phyloP scores from a whole-genome alignment of 2,329 filamentous ascomycete species.

The Immersiporthe knoxdaviesiana region DNA sequence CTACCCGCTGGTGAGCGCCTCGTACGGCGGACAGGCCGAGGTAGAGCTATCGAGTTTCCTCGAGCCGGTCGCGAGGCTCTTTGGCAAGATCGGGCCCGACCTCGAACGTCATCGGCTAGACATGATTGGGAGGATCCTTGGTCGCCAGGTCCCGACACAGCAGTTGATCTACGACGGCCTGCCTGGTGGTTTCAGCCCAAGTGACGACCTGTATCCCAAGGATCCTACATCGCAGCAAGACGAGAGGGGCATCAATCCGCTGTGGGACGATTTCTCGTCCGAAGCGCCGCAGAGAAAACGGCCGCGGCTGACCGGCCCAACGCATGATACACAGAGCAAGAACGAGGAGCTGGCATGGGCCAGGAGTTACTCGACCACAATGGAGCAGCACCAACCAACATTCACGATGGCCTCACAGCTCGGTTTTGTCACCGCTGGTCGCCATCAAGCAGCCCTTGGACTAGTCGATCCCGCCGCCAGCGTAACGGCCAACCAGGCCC shows the following conservation, averaged over 20 bases:
- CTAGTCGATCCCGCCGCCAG: constrained; percentile 38
- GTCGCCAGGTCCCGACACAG: constrained; percentile 61
- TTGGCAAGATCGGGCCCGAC: constrained; percentile 68
- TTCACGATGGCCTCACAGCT: constrained; percentile 63
- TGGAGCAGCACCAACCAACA: constrained; percentile 57
- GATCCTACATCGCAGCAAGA: constrained; percentile 51
- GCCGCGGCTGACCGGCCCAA: constrained; percentile 36
- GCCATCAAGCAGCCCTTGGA: constrained; percentile 51
- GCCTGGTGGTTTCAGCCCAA: constrained; percentile 56
- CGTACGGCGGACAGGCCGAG: constrained; percentile 54
- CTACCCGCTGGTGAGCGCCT: constrained; percentile 70
- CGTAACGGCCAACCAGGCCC: constrained; percentile 29
- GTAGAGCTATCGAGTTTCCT: constrained; percentile 76
- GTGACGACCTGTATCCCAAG: constrained; percentile 71
- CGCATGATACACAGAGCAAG: constrained; percentile 34
- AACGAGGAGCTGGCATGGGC: constrained; percentile 42
- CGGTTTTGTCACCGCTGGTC: constrained; percentile 65
- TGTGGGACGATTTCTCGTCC: constrained; percentile 42
- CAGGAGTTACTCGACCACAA: constrained; percentile 60
- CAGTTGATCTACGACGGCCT: constrained; percentile 57
- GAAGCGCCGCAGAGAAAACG: constrained; percentile 37
- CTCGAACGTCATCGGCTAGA: constrained; percentile 66
- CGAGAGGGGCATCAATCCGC: not conserved
- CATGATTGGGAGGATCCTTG: constrained; percentile 72
- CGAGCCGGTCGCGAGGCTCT: constrained; percentile 53